Percentiles rank a stretch among this genome's conserved stretches.
phyloP scores from a whole-genome alignment of 2,329 filamentous ascomycete species.

The Sporothrix globosa region DNA sequence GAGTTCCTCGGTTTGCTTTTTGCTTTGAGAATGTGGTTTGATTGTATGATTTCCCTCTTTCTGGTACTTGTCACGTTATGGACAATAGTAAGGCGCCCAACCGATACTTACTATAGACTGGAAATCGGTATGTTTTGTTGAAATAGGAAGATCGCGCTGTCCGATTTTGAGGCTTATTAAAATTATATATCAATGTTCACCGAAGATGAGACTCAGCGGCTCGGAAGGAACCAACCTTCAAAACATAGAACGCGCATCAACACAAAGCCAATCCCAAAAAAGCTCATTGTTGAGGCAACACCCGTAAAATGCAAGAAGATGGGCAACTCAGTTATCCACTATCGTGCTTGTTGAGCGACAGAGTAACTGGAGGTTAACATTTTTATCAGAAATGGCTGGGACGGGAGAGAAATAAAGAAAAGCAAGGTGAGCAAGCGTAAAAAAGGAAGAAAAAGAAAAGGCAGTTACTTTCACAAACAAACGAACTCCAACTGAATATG shows the following conservation, averaged over 20 bases:
- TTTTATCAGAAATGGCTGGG: neutral
- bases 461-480: neutral
- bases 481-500: neutral
- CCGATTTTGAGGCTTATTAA: too few relatives aligned
- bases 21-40: neutral
- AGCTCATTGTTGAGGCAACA: neutral
- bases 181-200: neutral
- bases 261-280: neutral
- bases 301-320: neutral
- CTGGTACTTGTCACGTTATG: neutral
- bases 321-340: neutral
- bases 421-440: neutral
- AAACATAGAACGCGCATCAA: neutral
- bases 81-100: neutral
- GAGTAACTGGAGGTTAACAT: too few relatives aligned
- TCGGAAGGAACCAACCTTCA: neutral
- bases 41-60: neutral
- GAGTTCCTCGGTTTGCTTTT: neutral
- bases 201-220: neutral
- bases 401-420: neutral
- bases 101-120: neutral
- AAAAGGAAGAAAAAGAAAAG: neutral
- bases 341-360: neutral
- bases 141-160: neutral
- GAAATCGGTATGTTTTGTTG: neutral